Percentiles rank a stretch among this genome's conserved stretches.
phyloP scores from a whole-genome alignment of 257 asterid species.

The Anisodus tanguticus region DNA sequence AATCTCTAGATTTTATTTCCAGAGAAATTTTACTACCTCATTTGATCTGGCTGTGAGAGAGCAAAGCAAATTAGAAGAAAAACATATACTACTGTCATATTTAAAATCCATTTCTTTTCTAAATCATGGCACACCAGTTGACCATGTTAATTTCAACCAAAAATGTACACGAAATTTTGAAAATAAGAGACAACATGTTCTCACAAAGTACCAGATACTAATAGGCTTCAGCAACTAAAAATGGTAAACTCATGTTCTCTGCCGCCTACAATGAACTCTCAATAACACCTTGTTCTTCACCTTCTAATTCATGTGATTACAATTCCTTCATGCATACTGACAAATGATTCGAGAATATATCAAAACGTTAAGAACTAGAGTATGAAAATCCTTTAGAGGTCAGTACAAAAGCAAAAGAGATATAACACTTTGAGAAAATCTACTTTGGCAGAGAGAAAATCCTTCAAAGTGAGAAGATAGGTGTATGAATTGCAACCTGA shows the following conservation, averaged over 20 bases:
- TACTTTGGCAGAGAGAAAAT: background rate
- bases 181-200: background rate
- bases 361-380: background rate
- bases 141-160: background rate
- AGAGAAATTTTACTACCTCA: background rate
- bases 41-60: background rate
- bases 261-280: background rate
- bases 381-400: background rate
- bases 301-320: conserved; percentile 7
- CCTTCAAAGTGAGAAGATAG: conserved; percentile 14
- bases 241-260: background rate
- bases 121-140: background rate
- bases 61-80: background rate
- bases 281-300: conserved; percentile 19
- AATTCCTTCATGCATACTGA: conserved; percentile 1
- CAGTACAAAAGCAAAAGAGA: background rate
- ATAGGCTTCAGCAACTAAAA: background rate
- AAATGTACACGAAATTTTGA: background rate
- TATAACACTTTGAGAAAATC: background rate
- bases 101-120: background rate
- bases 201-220: background rate
- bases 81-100: background rate
- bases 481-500: conserved; percentile 55
- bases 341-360: conserved; percentile 7
- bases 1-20: background rate